These are phyloP conservation scores for Yamadazyma atlantica DNA, from an alignment of 1,139 yeast genomes.

Conservation along the genomic window DNA sequence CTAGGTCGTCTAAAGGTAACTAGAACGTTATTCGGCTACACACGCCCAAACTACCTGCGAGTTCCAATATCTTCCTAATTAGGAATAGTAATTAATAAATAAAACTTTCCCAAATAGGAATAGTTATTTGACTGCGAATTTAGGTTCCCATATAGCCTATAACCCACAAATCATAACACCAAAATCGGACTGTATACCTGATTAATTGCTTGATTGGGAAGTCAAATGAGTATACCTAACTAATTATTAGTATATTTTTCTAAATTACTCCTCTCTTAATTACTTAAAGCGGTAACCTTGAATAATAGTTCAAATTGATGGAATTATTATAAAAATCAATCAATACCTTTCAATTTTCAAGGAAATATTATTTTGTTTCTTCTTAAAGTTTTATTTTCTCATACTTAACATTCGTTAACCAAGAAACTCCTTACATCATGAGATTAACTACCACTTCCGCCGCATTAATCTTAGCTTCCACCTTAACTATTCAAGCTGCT, in stretches of 20 bases:
- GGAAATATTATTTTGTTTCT: neutral
- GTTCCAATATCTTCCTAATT: neutral
- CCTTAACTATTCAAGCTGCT: conserved; percentile 34
- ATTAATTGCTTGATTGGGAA: conserved; percentile 17
- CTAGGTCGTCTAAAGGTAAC: too few species aligned
- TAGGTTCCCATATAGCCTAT: too few species aligned
- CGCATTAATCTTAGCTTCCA: conserved; percentile 34
- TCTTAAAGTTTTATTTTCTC: neutral
- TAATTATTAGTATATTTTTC: neutral
- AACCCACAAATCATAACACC: too few species aligned
- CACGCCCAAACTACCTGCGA: too few species aligned
- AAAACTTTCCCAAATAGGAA: conserved; percentile 13
- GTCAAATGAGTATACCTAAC: conserved; percentile 7
- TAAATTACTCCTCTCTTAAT: conserved; percentile 4
- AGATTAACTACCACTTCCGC: conserved; percentile 7
- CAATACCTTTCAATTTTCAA: neutral
- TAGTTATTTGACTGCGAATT: conserved; percentile 7
- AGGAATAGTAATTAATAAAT: neutral
- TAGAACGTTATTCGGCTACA: too few species aligned
- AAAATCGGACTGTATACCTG: neutral
- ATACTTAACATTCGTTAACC: conserved; percentile 1
- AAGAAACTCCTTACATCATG: neutral
- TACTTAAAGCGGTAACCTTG: conserved; percentile 1
- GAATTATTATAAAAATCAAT: conserved; percentile 1
- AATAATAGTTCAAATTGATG: neutral